Percentiles rank a stretch among this genome's conserved stretches.
These are phyloP conservation scores for Collybia sp. DNA, from an alignment of 768 basidiomycete species.

Conservation along the genomic window DNA sequence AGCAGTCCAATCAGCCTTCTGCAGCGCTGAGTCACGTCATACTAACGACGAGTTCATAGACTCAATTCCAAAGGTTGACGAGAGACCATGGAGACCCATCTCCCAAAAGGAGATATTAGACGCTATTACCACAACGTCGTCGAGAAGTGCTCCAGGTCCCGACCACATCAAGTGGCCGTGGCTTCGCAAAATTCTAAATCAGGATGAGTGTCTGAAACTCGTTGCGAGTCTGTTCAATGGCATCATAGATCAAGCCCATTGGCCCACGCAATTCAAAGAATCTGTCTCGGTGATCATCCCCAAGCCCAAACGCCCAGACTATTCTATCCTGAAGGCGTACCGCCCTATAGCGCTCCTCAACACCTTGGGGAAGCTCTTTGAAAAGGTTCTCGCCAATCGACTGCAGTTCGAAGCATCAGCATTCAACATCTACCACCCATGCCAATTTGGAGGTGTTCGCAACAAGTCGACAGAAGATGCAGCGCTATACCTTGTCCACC, in stretches of 20 bases:
- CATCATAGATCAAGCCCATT: background rate
- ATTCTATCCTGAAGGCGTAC: background rate
- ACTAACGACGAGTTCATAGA: background rate
- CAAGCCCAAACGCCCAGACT: background rate
- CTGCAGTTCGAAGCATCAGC: background rate
- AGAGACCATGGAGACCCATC: background rate
- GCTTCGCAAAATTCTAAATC: background rate
- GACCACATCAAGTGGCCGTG: background rate
- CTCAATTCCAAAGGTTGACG: background rate
- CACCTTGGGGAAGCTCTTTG: conserved; percentile 2
- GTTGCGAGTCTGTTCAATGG: background rate
- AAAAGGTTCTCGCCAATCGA: background rate
- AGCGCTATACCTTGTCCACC: background rate
- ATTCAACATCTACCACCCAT: conserved; percentile 1
- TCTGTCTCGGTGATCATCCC: background rate
- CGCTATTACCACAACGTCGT: background rate
- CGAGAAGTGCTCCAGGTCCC: background rate
- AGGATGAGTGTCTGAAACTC: background rate
- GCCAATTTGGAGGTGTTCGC: conserved; percentile 2
- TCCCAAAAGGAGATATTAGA: background rate
- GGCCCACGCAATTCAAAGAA: background rate
- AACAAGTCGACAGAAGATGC: conserved; percentile 4
- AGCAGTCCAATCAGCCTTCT: background rate
- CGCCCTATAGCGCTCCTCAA: conserved; percentile 1
- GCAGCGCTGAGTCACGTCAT: background rate